These are phyloP conservation scores for Borealophlyctis nickersoniae DNA, from an alignment of 192 early-diverging fungal species.

Conservation along the genomic window DNA sequence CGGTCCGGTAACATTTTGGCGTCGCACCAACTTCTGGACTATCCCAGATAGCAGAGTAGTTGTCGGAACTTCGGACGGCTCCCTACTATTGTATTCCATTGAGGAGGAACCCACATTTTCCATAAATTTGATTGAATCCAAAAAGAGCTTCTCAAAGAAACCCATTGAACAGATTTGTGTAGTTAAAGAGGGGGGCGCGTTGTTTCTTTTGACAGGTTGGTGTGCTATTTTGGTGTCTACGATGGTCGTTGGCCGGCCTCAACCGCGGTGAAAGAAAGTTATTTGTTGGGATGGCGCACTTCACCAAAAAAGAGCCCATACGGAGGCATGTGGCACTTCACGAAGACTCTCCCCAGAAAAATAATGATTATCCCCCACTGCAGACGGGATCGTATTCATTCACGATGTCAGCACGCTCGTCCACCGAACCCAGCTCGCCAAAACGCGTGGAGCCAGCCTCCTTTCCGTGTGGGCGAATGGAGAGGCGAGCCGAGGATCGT, in stretches of 20 bases:
- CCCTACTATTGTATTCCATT: constrained; percentile 42
- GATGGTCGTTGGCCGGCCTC: not conserved
- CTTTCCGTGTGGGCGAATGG: constrained; percentile 73
- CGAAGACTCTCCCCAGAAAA: too few species aligned
- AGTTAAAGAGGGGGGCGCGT: not conserved
- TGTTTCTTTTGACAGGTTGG: constrained; percentile 5
- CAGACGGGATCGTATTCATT: constrained; percentile 70
- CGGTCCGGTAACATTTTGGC: not conserved
- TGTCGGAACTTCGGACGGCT: constrained; percentile 40
- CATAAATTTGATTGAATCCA: constrained; percentile 35
- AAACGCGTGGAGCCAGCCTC: constrained; percentile 72
- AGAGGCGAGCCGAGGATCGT: too few species aligned
- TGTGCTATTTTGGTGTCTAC: too few species aligned
- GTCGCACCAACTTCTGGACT: not conserved
- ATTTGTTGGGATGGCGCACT: not conserved
- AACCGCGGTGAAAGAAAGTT: not conserved
- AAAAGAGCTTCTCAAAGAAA: constrained; percentile 27
- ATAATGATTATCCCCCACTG: too few species aligned
- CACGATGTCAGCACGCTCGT: constrained; percentile 73
- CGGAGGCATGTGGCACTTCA: too few species aligned
- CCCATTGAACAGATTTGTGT: constrained; percentile 25
- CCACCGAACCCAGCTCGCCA: constrained; percentile 60
- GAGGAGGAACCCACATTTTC: constrained; percentile 42
- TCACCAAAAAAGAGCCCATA: too few species aligned
- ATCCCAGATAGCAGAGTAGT: constrained; percentile 27